Conservation (phyloP, 805 yeast species). For the Teunomyces funiuensis region DNA sequence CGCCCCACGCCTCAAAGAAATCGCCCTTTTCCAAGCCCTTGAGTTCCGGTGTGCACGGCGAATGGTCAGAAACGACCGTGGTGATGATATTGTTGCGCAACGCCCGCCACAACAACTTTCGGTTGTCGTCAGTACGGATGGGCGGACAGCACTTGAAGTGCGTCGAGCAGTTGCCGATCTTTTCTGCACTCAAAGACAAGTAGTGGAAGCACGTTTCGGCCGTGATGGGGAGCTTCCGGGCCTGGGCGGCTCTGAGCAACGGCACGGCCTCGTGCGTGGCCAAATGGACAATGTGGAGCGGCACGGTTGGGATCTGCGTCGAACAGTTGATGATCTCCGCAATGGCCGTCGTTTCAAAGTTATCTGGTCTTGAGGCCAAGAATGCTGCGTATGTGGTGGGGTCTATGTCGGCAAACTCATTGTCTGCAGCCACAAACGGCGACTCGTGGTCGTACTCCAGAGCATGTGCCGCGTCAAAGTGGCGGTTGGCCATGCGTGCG, state of each 20-base stretch:
- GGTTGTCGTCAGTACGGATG: slow-evolving; percentile 72
- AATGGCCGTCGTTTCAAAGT: slow-evolving; percentile 83
- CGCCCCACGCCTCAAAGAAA: slow-evolving; percentile 95
- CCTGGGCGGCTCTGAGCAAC: slow-evolving; percentile 62
- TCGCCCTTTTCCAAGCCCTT: slow-evolving; percentile 83
- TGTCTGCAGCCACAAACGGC: slow-evolving; percentile 20
- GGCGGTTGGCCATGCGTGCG: slow-evolving; percentile 40
- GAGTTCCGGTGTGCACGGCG: slow-evolving; percentile 92
- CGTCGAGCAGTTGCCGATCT: slow-evolving; percentile 73
- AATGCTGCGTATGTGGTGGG: slow-evolving; percentile 70
- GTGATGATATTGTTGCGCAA: slow-evolving; percentile 62
- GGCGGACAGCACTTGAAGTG: slow-evolving; percentile 96
- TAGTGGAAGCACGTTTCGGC: slow-evolving; percentile 97
- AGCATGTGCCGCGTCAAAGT: slow-evolving; percentile 12
- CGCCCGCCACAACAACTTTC: slow-evolving; percentile 76
- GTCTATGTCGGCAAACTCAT: slow-evolving; percentile 27
- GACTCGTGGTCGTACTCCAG: slow-evolving; percentile 24
- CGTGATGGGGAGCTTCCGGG: slow-evolving; percentile 57
- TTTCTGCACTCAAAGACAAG: slow-evolving; percentile 73
- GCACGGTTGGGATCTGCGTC: slow-evolving; percentile 54
- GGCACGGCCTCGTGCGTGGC: slow-evolving; percentile 87
- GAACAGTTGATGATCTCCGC: slow-evolving; percentile 67
- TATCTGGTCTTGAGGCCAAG: slow-evolving; percentile 83
- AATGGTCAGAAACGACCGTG: slow-evolving; percentile 91
- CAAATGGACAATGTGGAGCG: slow-evolving; percentile 85